These are phyloP conservation scores for Aspergillus tanneri DNA, from an alignment of 2,329 filamentous ascomycete genomes.

Conservation along the genomic window DNA sequence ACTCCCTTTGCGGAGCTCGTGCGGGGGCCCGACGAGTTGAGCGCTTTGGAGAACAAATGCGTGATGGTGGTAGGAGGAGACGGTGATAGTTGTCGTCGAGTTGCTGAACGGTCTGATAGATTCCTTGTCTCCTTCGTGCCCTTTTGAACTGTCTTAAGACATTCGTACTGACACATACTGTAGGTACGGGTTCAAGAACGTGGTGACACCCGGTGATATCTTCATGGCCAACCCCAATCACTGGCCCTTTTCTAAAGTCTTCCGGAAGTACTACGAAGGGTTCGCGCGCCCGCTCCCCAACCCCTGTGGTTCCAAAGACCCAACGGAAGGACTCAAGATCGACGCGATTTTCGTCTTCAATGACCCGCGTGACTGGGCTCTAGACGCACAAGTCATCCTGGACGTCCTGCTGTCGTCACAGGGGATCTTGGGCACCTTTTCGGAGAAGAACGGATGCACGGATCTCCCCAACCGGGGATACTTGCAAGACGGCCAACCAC, in stretches of 20 bases:
- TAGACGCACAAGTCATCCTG: conserved; percentile 80
- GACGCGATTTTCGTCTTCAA: conserved; percentile 93
- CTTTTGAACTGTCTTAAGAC: no score
- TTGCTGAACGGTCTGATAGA: conserved; percentile 67
- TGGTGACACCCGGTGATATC: conserved; percentile 84
- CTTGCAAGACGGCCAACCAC: conserved; percentile 76
- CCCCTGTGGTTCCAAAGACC: conserved; percentile 41
- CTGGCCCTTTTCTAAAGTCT: conserved; percentile 77
- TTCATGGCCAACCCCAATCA: conserved; percentile 69
- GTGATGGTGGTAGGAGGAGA: conserved; percentile 73
- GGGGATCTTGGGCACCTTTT: conserved; percentile 81
- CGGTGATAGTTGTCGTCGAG: conserved; percentile 64
- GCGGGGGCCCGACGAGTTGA: conserved; percentile 55
- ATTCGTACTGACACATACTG: not conserved
- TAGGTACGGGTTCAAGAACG: conserved; percentile 73
- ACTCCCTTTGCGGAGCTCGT: conserved; percentile 79
- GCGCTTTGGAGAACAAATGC: conserved; percentile 61
- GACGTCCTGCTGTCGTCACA: conserved; percentile 76
- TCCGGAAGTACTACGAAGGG: conserved; percentile 60
- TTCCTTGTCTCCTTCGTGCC: not conserved
- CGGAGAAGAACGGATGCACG: conserved; percentile 65
- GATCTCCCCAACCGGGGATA: conserved; percentile 72
- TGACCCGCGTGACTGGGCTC: conserved; percentile 92
- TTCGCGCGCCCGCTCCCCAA: conserved; percentile 39
- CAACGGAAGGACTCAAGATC: conserved; percentile 64